Base-by-base conservation (phyloP, 2,329 filamentous ascomycete species). In the Macrophomina phaseolina region DNA sequence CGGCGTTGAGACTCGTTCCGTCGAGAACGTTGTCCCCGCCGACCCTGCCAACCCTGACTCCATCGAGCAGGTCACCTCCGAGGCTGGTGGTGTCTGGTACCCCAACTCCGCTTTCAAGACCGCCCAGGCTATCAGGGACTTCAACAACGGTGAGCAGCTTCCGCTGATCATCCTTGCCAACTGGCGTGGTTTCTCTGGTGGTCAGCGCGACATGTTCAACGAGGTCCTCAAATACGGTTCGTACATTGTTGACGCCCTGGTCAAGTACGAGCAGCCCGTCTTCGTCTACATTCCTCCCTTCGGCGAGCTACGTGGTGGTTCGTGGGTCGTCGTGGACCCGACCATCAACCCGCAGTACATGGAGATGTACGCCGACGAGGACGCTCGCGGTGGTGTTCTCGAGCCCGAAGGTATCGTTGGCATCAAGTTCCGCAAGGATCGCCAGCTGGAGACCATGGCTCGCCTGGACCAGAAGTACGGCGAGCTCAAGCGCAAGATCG, bases 91-190 rank as follows among this genome's bases (percentile, higher is more conserved):
- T 84, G 95, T 99, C 34, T 99, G 95, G 95, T 99, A 98, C 84
- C 95, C 95, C 77, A 99, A 99, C 87, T 98, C 94, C 11, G 95
- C 95, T 30, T 99, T 94, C 90, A 99, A 99, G 91, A 99, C 95
- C 69, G 95, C 95, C 3, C 95, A 99, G 82, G 95, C 95, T 66
- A 97, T 99, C 83, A 93, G 91, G 75, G 95, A 99, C 85, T 99
- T 99, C 88, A 99, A 99, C 88, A 89, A 97, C 72, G 95, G 95
- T 79, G 95, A 99, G 83, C 95, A 99, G 84, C 86, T 99, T 76
- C 95, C 95, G 67, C 85, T 99, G 71, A 98, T 99, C 93, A 99
- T 99, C 78, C 89, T 99, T 70, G 95, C 95, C 82, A 99, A 99
- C 87, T 99, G 95, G 95, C 91, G 95, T 89, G 95, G 95, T 85